phyloP scores from a whole-genome alignment of 306 rosid genomes.

The Casuarina glauca region DNA sequence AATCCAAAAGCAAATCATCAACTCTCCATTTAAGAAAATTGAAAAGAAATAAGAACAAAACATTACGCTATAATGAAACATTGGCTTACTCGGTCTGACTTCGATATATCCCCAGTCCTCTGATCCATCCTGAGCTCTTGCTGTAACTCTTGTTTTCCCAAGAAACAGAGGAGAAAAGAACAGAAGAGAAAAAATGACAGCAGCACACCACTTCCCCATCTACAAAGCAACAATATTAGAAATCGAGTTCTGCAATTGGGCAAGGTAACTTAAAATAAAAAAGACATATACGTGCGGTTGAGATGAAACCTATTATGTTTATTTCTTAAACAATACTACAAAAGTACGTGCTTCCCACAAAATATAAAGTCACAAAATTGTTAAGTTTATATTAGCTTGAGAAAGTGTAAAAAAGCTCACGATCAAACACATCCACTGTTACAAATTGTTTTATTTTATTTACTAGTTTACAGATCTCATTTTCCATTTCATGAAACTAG shows the following conservation, averaged over 20 bases:
- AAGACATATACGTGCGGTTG: not conserved
- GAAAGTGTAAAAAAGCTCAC: too few relatives aligned
- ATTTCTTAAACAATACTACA: conserved; percentile 6
- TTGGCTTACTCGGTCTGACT: conserved; percentile 91
- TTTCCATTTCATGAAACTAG: too few relatives aligned
- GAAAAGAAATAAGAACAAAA: not conserved
- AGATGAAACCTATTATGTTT: not conserved
- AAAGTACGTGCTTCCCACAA: not conserved
- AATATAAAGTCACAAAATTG: too few relatives aligned
- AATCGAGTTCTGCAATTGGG: not conserved
- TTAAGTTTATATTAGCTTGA: too few relatives aligned
- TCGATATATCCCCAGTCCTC: conserved; percentile 94
- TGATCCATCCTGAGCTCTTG: conserved; percentile 46
- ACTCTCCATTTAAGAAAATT: not conserved
- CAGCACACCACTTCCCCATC: conserved; percentile 49
- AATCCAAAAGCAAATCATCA: not conserved
- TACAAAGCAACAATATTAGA: not conserved
- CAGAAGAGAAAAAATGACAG: conserved; percentile 30
- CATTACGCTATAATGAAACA: not conserved
- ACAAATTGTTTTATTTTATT: too few relatives aligned
- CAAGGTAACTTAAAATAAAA: not conserved
- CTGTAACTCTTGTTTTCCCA: conserved; percentile 35
- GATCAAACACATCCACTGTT: too few relatives aligned
- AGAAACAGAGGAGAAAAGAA: conserved; percentile 35
- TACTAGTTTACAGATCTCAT: too few relatives aligned